Evolutionary conservation across 257 asterid species (phyloP), one percentile per base, ranked within the genome.

Genomic region (Eustoma russellianum): DNA sequence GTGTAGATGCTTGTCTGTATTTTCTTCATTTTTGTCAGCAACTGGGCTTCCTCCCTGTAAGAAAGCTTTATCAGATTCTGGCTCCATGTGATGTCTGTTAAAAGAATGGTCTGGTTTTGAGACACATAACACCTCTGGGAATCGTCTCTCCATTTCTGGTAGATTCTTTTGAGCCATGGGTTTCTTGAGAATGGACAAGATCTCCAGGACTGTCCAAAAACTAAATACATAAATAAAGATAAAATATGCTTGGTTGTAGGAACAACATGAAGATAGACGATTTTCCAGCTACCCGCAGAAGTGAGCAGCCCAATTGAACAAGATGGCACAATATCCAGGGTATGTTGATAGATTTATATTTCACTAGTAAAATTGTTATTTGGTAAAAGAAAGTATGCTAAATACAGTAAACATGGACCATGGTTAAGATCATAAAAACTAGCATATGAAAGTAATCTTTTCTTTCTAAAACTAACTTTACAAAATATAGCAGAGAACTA

Each of bases 161-260:
- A 56, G 70, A 53, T 73, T 70, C 55, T 50, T 66, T 56, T 50
- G 69, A 67, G 50, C 53, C 61, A 24, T 63, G 44, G 93, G 83
- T 66, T 79, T 83, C 67, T 68, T 78, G 64, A 89, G 83, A 54
- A 73, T 62, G 66, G 88, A 86, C 66, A 86, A 63, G 79, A 89
- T 89, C 62, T 83, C 95, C 59, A 63, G 59, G 48, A 85, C 97
- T 88, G 94, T 45, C 72, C 66, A 18, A 63, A 60, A 18, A 55
- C 3, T 24, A 24, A 24, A 24, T 24, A 4, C 2, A 24, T 24
- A 24, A 24, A 24, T 24, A 24, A 17, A 63, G 59, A 65, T 48
- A 47, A 24, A 9, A 71, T 58, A 53, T 52, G 57, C 57, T 6
- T 38, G 43, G 43, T 38, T 5, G 43, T 38, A 38, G 43, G 5